Percentiles rank a stretch among this genome's conserved stretches.
Evolutionary conservation across 345 rosid genomes (phyloP).

Genomic region (Citrus trifoliata): DNA sequence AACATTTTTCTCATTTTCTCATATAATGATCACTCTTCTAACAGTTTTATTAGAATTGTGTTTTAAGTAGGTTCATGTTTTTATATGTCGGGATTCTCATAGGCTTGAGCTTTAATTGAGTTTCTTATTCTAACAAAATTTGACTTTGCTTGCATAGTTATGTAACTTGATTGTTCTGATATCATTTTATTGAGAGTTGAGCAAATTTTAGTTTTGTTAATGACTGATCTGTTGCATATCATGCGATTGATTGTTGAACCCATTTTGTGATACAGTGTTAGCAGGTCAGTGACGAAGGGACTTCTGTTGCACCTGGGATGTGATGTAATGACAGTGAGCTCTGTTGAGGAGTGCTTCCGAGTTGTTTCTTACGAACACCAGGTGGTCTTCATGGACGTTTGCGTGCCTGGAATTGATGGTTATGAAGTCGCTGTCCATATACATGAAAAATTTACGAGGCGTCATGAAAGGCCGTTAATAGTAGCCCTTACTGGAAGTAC

Average conservation of each 20-base stretch:
- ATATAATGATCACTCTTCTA: background rate
- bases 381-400: conserved; percentile 77
- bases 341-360: conserved; percentile 68
- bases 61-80: background rate
- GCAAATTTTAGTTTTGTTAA: background rate
- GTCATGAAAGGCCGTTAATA: conserved; percentile 70
- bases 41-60: background rate
- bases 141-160: background rate
- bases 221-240: background rate
- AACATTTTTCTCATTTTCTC: background rate
- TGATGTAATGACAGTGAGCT: conserved; percentile 70
- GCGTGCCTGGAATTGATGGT: conserved; percentile 53
- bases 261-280: conserved; percentile 44
- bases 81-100: background rate
- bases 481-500: conserved; percentile 80
- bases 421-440: conserved; percentile 59
- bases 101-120: background rate
- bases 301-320: conserved; percentile 90
- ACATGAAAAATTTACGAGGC: conserved; percentile 60
- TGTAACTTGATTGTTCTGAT: background rate
- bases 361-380: conserved; percentile 66
- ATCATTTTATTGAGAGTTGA: background rate
- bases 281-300: conserved; percentile 82
- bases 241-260: background rate
- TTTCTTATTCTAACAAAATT: background rate